Evolutionary conservation across 805 yeast species (phyloP), one percentile per base, ranked within the genome.

Genomic region (Wickerhamiella sorbophila): DNA sequence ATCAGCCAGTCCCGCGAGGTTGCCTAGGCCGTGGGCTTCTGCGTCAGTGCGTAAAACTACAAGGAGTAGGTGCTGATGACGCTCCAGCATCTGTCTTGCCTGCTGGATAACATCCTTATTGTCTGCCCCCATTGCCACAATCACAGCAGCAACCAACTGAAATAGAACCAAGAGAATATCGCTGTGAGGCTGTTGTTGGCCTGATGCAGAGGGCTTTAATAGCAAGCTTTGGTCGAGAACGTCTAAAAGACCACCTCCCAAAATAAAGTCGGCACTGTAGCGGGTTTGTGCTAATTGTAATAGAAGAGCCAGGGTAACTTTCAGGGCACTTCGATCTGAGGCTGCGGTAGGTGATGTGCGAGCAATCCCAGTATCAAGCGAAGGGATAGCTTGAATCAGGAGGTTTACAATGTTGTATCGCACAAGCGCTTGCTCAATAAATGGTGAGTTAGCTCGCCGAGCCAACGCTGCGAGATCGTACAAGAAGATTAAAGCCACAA

Each of bases 41-140:
- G 56, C 59, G 46, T 76, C 83, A 46, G 75, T 68, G 53, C 77
- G 78, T 59, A 79, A 56, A 1, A 78, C 66, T 2, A 85, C 82
- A 37, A 72, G 68, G 16, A 77, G 65, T 41, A 84, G 58, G 41
- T 66, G 71, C 39, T 71, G 65, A 55, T 75, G 75, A 37, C 70
- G 69, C 6, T 56, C 52, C 52, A 82, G 53, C 35, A 85, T 56
- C 3, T 59, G 64, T 40, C 64, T 66, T 0, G 76, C 78, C 48
- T 72, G 75, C 5, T 59, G 53, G 8, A 76, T 64, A 14, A 80
- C 75, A 1, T 71, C 66, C 44, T 66, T 69, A 57, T 83, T 83
- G 34, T 77, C 75, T 4, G 87, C 77, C 0, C 95, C 94, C 66
- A 82, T 71, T 2, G 93, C 74, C 8, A 86, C 62, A 3, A 80